These are phyloP conservation scores for Rhizophagus sp. DNA, from an alignment of 192 early-diverging fungal species.

Conservation along the genomic window DNA sequence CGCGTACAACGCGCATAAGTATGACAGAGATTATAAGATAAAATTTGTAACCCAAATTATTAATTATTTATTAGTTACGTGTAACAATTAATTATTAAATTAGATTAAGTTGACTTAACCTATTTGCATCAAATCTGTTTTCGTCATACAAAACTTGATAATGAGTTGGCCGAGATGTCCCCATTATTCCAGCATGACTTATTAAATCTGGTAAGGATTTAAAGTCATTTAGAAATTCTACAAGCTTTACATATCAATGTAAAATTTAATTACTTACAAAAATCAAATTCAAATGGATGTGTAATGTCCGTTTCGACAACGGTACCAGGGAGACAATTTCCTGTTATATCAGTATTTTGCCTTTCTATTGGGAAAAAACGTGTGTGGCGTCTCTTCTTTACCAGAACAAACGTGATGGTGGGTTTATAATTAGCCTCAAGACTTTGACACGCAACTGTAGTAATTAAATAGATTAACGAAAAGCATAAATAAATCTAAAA, in stretches of 20 bases:
- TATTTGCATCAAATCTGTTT: constrained; percentile 73
- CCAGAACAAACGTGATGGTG: constrained; percentile 77
- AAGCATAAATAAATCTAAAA: background rate
- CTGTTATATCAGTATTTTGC: constrained; percentile 63
- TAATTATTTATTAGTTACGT: too few relatives aligned
- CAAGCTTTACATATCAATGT: background rate
- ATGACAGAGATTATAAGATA: constrained; percentile 92
- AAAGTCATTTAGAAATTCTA: background rate
- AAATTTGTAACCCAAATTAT: constrained; percentile 61
- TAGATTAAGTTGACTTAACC: too few relatives aligned
- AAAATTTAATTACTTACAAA: constrained; percentile 51
- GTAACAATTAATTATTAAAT: too few relatives aligned
- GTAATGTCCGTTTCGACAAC: constrained; percentile 71
- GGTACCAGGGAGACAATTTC: constrained; percentile 84
- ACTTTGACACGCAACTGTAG: constrained; percentile 53
- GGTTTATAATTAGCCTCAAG: constrained; percentile 75
- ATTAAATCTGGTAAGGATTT: constrained; percentile 54
- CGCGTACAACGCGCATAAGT: constrained; percentile 87
- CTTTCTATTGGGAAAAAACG: constrained; percentile 70
- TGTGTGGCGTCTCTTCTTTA: constrained; percentile 58
- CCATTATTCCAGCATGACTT: constrained; percentile 88
- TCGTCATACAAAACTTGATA: constrained; percentile 93
- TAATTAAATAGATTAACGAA: constrained; percentile 23
- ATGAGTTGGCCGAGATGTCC: constrained; percentile 88
- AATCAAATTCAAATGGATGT: constrained; percentile 85